Evolutionary conservation across 2,329 filamentous ascomycete species (phyloP).

Genomic region (Microcyclospora tardicrescens): DNA sequence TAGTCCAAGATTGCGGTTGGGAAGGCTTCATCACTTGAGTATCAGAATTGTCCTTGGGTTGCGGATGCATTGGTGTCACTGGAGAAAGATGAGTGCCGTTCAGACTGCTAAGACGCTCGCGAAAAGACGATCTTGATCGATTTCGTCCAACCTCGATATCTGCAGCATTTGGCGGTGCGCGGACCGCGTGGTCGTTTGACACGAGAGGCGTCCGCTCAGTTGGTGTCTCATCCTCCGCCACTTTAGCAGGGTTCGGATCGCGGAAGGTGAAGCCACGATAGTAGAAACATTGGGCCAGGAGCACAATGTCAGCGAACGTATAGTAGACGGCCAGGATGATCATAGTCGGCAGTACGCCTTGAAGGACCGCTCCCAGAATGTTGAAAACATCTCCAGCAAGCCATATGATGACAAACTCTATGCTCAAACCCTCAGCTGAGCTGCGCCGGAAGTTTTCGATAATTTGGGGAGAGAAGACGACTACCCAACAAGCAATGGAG

Average conservation of each 20-base stretch:
- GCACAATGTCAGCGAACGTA: conserved; percentile 77
- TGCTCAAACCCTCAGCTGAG: conserved; percentile 76
- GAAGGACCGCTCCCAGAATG: conserved; percentile 79
- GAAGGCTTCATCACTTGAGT: conserved; percentile 25
- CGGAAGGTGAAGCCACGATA: conserved; percentile 80
- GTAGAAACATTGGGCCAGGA: conserved; percentile 85
- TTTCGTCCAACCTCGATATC: conserved; percentile 16
- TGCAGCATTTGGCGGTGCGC: conserved; percentile 13
- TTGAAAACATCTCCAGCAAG: conserved; percentile 90
- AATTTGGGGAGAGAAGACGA: conserved; percentile 95
- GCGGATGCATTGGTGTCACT: conserved; percentile 62
- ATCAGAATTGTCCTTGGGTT: conserved; percentile 24
- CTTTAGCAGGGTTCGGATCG: conserved; percentile 44
- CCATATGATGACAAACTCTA: conserved; percentile 90
- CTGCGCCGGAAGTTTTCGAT: conserved; percentile 81
- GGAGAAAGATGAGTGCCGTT: conserved; percentile 62
- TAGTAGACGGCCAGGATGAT: conserved; percentile 38
- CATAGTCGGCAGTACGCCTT: conserved; percentile 91
- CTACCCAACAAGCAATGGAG: conserved; percentile 94
- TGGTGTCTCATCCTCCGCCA: conserved; percentile 8
- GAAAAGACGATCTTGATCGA: conserved; percentile 27
- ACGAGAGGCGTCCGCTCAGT: conserved; percentile 26
- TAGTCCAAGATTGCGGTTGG: conserved; percentile 27
- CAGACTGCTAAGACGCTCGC: conserved; percentile 42
- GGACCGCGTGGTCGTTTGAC: conserved; percentile 17